Evolutionary conservation across 1,139 yeast genomes (phyloP).

Genomic region (Candida tropicalis): DNA sequence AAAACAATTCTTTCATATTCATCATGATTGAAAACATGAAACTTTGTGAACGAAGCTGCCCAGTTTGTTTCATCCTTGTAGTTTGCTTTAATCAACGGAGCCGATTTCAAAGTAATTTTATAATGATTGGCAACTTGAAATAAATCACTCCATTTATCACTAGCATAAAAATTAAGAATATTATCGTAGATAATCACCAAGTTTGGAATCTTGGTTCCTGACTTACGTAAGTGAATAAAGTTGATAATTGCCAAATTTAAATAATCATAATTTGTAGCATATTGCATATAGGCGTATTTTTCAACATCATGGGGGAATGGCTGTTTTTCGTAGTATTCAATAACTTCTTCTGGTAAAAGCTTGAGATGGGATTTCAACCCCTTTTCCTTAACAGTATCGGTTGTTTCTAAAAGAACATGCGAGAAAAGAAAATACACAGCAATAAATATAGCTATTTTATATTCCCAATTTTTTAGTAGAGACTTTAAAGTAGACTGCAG

Average conservation of each 20-base stretch:
- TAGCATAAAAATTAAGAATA: slow-evolving; percentile 19
- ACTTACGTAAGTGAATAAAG: slow-evolving; percentile 25
- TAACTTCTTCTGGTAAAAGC: slow-evolving; percentile 27
- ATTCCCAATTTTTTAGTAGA: slow-evolving; percentile 27
- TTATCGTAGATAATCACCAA: slow-evolving; percentile 30
- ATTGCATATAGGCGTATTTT: slow-evolving; percentile 36
- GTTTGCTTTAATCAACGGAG: slow-evolving; percentile 19
- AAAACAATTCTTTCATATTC: slow-evolving; percentile 44
- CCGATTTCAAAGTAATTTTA: slow-evolving; percentile 26
- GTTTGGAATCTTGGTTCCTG: slow-evolving; percentile 25
- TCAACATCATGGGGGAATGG: slow-evolving; percentile 12
- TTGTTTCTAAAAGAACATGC: slow-evolving; percentile 17
- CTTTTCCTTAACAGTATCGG: slow-evolving; percentile 16
- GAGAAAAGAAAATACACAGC: slow-evolving; percentile 25
- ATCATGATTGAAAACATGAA: slow-evolving; percentile 51
- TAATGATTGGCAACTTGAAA: slow-evolving; percentile 17
- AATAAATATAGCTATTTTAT: slow-evolving; percentile 26
- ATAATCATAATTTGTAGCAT: slow-evolving; percentile 38
- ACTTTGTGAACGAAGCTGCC: slow-evolving; percentile 57
- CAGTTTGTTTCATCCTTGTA: slow-evolving; percentile 35
- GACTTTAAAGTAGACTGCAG: slow-evolving; percentile 7
- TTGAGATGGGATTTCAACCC: slow-evolving; percentile 22
- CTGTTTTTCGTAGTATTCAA: slow-evolving; percentile 18
- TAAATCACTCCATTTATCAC: slow-evolving; percentile 18
- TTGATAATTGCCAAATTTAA: slow-evolving; percentile 37